These are phyloP conservation scores for Silene vulgaris DNA, from an alignment of 179 eudicot species.

Conservation along the genomic window DNA sequence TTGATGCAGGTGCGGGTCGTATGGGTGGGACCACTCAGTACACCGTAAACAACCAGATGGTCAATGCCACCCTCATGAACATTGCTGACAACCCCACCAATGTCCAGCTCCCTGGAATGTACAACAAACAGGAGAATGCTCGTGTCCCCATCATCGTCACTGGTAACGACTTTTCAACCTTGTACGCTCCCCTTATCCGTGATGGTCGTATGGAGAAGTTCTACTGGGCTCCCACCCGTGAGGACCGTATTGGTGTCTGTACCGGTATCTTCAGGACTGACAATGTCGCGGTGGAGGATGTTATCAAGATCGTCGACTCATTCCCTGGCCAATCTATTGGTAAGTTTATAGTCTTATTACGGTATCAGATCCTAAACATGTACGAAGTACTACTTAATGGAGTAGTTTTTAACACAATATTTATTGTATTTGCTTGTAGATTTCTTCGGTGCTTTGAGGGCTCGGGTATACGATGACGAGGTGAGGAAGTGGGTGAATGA, in stretches of 20 bases:
- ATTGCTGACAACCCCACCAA: conserved; percentile 79
- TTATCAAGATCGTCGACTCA: conserved; percentile 60
- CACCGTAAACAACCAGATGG: conserved; percentile 87
- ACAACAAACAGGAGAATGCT: conserved; percentile 73
- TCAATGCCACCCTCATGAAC: conserved; percentile 85
- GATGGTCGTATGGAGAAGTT: conserved; percentile 95
- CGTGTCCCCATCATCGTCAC: conserved; percentile 83
- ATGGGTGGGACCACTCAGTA: conserved; percentile 83
- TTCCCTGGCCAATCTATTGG: conserved; percentile 90
- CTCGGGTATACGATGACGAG: conserved; percentile 77
- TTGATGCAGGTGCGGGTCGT: conserved; percentile 78
- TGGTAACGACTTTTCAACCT: conserved; percentile 75
- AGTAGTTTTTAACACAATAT: too few relatives aligned
- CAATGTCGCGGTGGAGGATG: conserved; percentile 34
- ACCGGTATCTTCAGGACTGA: conserved; percentile 61
- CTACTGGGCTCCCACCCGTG: conserved; percentile 85
- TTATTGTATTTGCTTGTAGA: conserved; percentile 39
- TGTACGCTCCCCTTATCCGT: conserved; percentile 79
- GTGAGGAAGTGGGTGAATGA: conserved; percentile 55
- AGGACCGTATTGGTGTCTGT: conserved; percentile 74
- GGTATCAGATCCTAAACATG: too few relatives aligned
- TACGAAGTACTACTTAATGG: too few relatives aligned
- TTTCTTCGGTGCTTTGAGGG: conserved; percentile 84
- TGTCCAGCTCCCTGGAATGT: conserved; percentile 83
- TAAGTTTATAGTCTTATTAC: conserved; percentile 17